Conservation (phyloP, 805 yeast species). For the Wickerhamiella qilinensis region DNA sequence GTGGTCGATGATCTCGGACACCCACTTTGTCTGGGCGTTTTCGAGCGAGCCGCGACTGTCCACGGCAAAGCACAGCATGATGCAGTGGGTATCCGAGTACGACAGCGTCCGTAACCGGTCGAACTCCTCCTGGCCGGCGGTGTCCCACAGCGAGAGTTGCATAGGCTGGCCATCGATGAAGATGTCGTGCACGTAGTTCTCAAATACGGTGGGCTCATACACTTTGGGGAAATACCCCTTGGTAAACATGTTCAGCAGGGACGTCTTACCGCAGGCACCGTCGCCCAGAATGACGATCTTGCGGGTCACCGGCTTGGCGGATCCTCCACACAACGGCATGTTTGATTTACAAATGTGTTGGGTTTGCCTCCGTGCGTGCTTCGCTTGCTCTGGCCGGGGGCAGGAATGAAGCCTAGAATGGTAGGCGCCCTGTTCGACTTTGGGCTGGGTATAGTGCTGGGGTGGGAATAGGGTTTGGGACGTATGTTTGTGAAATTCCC, state of each 20-base stretch:
- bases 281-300: conserved; percentile 91
- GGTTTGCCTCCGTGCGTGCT: too few species aligned
- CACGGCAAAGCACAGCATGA: conserved; percentile 88
- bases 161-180: conserved; percentile 88
- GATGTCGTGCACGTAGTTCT: conserved; percentile 92
- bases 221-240: conserved; percentile 97
- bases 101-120: conserved; percentile 85
- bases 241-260: conserved; percentile 85
- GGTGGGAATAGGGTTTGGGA: too few species aligned
- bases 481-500: too few species aligned
- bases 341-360: neutral
- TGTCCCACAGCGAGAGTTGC: conserved; percentile 90
- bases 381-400: too few species aligned
- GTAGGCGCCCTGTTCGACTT: too few species aligned
- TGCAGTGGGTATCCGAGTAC: conserved; percentile 91
- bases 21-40: conserved; percentile 93
- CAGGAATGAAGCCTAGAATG: too few species aligned
- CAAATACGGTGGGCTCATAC: conserved; percentile 95
- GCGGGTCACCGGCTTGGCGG: conserved; percentile 44
- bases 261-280: conserved; percentile 98
- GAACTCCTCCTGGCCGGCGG: conserved; percentile 98
- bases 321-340: conserved; percentile 26
- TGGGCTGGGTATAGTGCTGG: too few species aligned
- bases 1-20: conserved; percentile 89
- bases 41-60: conserved; percentile 90